phyloP scores from a whole-genome alignment of 345 rosid genomes.

The Firmiana major region DNA sequence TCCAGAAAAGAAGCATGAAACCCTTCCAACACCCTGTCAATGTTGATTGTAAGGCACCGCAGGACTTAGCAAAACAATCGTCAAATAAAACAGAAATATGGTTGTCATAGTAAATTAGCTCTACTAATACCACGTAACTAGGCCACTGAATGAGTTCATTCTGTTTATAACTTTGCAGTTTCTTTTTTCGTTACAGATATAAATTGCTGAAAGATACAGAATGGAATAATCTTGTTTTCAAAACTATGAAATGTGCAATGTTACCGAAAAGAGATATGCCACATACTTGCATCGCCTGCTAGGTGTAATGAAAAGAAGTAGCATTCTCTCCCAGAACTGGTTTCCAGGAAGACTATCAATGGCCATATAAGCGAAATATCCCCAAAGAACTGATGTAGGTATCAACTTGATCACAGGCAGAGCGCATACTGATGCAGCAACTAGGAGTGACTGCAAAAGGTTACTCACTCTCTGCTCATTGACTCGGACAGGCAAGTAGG shows the following conservation, averaged over 20 bases:
- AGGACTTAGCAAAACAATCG: neutral
- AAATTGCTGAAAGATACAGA: neutral
- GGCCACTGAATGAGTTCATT: neutral
- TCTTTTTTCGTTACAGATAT: neutral
- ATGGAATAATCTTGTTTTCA: neutral
- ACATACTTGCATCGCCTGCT: constrained; percentile 67
- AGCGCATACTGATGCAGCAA: constrained; percentile 57
- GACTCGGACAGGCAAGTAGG: constrained; percentile 74
- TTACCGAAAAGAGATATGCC: neutral
- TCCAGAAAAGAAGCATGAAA: constrained; percentile 76
- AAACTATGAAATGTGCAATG: neutral
- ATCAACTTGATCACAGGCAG: constrained; percentile 68
- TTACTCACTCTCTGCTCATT: constrained; percentile 87
- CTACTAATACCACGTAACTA: neutral
- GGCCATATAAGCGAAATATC: constrained; percentile 89
- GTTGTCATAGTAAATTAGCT: neutral
- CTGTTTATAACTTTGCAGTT: neutral
- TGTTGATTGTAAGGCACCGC: neutral
- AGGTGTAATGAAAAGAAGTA: constrained; percentile 58
- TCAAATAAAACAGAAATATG: no score
- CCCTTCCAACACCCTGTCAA: constrained; percentile 60
- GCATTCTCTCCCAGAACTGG: constrained; percentile 76
- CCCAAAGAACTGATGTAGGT: constrained; percentile 85
- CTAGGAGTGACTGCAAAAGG: constrained; percentile 65
- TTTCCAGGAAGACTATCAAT: constrained; percentile 88